Evolutionary conservation across 2,329 filamentous ascomycete genomes (phyloP).

Genomic region (Alternaria triticina): DNA sequence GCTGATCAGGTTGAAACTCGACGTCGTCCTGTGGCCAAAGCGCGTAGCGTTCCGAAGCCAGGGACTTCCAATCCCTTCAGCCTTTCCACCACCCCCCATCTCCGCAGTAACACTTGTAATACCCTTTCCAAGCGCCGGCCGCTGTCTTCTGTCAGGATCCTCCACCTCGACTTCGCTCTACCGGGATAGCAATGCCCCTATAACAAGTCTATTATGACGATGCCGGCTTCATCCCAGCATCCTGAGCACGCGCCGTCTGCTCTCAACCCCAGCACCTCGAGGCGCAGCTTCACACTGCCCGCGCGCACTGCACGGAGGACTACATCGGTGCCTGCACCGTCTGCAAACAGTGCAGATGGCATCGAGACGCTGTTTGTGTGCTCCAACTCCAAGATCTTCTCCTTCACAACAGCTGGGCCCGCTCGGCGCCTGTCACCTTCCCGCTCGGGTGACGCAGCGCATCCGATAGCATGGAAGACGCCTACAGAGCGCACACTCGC

Average conservation of each 20-base stretch:
- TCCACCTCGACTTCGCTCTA: neutral
- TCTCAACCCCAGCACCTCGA: conserved; percentile 26
- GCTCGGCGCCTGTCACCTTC: conserved; percentile 45
- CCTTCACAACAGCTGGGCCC: conserved; percentile 58
- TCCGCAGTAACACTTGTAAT: neutral
- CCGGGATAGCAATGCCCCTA: conserved; percentile 28
- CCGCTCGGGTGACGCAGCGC: conserved; percentile 53
- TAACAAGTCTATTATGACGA: conserved; percentile 42
- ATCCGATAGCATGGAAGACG: conserved; percentile 72
- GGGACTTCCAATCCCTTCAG: conserved; percentile 12
- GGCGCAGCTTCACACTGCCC: conserved; percentile 59
- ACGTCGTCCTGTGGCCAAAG: conserved; percentile 1
- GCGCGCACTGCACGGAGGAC: conserved; percentile 46
- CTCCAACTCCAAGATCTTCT: conserved; percentile 73
- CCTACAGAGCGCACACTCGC: conserved; percentile 83
- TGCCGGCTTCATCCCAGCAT: conserved; percentile 35
- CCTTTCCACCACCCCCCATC: conserved; percentile 5
- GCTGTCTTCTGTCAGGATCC: neutral
- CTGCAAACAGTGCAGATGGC: conserved; percentile 49
- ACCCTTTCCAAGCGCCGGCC: conserved; percentile 7
- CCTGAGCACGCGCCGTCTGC: conserved; percentile 34
- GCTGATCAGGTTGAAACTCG: conserved; percentile 19
- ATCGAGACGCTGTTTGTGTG: conserved; percentile 78
- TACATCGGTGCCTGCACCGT: conserved; percentile 33
- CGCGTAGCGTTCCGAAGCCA: conserved; percentile 18